These are phyloP conservation scores for Myriosclerotinia curreyana DNA, from an alignment of 2,329 filamentous ascomycete genomes.

Conservation along the genomic window DNA sequence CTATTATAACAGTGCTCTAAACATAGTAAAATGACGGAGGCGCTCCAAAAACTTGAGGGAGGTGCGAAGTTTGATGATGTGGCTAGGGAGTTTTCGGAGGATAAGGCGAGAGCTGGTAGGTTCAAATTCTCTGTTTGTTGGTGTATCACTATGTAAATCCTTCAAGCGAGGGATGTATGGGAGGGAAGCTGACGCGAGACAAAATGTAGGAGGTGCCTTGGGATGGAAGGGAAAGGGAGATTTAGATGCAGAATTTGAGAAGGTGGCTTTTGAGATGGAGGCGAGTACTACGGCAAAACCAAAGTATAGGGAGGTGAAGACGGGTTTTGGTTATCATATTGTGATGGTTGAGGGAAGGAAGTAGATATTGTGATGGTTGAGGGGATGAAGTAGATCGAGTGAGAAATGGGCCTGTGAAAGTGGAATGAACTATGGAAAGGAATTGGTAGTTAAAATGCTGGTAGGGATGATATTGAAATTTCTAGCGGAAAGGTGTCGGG, in stretches of 20 bases:
- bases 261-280: constrained; percentile 67
- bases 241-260: constrained; percentile 67
- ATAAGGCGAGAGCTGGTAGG: constrained; percentile 67
- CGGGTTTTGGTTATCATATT: constrained; percentile 73
- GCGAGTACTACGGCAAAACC: constrained; percentile 62
- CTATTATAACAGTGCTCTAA: constrained; percentile 60
- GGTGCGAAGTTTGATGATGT: constrained; percentile 74
- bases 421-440: neutral
- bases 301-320: constrained; percentile 69
- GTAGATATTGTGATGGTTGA: constrained; percentile 65
- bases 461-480: neutral
- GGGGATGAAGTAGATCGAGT: neutral
- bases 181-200: neutral
- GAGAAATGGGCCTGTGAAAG: neutral
- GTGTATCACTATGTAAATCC: neutral
- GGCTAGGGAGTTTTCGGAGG: constrained; percentile 69
- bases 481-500: neutral
- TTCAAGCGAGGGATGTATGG: no score
- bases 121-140: constrained; percentile 14
- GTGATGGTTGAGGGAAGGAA: constrained; percentile 61
- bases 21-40: constrained; percentile 74
- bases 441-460: neutral
- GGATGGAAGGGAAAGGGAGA: constrained; percentile 71
- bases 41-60: constrained; percentile 61
- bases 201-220: constrained; percentile 59